Conservation (phyloP, 2,329 filamentous ascomycete species). For the Karstenula rhodostoma region DNA sequence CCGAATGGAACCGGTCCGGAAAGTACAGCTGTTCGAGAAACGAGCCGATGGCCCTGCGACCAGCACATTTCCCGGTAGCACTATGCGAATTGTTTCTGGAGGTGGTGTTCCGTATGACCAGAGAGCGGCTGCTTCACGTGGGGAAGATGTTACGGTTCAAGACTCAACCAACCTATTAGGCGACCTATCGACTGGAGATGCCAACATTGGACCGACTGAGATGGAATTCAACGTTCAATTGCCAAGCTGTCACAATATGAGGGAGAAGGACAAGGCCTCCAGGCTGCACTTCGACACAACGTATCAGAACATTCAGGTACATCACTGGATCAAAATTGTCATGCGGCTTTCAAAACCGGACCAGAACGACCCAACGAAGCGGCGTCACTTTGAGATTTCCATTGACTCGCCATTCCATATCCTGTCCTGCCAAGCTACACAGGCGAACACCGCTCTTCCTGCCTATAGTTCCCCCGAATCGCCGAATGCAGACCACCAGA, state of each 20-base stretch:
- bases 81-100: constrained; percentile 78
- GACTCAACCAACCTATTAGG: constrained; percentile 77
- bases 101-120: constrained; percentile 77
- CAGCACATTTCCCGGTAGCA: constrained; percentile 76
- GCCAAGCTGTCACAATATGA: constrained; percentile 86
- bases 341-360: constrained; percentile 90
- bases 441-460: constrained; percentile 85
- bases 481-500: constrained; percentile 37
- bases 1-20: constrained; percentile 81
- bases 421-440: constrained; percentile 90
- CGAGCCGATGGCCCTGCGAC: constrained; percentile 79
- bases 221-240: constrained; percentile 94
- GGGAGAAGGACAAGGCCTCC: constrained; percentile 70
- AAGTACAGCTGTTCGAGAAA: constrained; percentile 89
- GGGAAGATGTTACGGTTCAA: constrained; percentile 62
- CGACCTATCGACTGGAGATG: constrained; percentile 74
- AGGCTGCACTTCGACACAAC: constrained; percentile 88
- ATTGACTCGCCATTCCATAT: constrained; percentile 96
- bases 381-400: constrained; percentile 92
- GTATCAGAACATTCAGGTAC: constrained; percentile 91
- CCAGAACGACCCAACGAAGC: constrained; percentile 76
- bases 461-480: constrained; percentile 72
- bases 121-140: constrained; percentile 63
- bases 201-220: constrained; percentile 85
- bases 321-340: constrained; percentile 98